Evolutionary conservation across 345 rosid genomes (phyloP).

Genomic region (Trapa incisa): DNA sequence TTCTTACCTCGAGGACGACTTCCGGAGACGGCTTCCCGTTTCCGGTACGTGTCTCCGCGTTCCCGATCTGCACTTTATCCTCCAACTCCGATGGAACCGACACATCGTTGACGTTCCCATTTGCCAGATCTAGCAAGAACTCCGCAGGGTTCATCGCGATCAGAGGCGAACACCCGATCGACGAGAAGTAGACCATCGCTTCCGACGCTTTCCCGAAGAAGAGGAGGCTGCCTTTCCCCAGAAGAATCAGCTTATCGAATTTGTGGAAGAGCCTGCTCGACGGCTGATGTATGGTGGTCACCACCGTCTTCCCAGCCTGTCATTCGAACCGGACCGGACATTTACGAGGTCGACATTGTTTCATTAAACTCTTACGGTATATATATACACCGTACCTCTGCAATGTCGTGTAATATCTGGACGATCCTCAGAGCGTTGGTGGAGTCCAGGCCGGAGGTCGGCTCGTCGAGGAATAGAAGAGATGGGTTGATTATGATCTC

Average conservation of each 20-base stretch:
- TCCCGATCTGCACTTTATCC: slow-evolving; percentile 72
- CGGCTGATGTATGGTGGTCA: slow-evolving; percentile 94
- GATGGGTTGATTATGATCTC: slow-evolving; percentile 95
- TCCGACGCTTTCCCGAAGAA: slow-evolving; percentile 93
- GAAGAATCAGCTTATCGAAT: slow-evolving; percentile 79
- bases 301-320: slow-evolving; percentile 85
- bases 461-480: slow-evolving; percentile 85
- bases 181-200: slow-evolving; percentile 62
- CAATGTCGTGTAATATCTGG: slow-evolving; percentile 76
- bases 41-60: slow-evolving; percentile 29
- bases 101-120: slow-evolving; percentile 68
- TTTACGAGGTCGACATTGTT: neutral
- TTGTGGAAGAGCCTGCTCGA: slow-evolving; percentile 91
- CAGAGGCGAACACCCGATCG: slow-evolving; percentile 83
- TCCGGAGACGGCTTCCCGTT: slow-evolving; percentile 65
- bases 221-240: slow-evolving; percentile 85
- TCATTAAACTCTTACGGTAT: neutral
- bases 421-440: slow-evolving; percentile 83
- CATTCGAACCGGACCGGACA: neutral
- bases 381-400: slow-evolving; percentile 33
- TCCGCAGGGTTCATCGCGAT: slow-evolving; percentile 96
- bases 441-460: slow-evolving; percentile 95
- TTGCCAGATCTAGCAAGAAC: slow-evolving; percentile 91
- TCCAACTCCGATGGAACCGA: slow-evolving; percentile 85
- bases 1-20: slow-evolving; percentile 47